Base-by-base conservation (phyloP, 768 basidiomycete species). In the Suillus luteus region DNA sequence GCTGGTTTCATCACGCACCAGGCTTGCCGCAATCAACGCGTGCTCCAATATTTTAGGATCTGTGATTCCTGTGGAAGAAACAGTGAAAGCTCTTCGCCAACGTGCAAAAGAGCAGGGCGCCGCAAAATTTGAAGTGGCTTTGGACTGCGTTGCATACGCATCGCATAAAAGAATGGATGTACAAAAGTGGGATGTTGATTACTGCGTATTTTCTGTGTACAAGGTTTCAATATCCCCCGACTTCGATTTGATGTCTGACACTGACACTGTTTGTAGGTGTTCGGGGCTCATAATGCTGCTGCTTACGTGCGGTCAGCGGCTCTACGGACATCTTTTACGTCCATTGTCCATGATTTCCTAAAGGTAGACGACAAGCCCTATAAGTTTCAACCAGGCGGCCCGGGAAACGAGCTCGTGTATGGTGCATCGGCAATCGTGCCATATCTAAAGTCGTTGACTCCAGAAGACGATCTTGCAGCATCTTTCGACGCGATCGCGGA, bases 61-160 rank as follows among this genome's bases (percentile, higher is more conserved):
- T 7, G 74, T 89, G 37, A 78, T 85, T 24, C 86, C 89, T 0
- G 82, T 92, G 14, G 82, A 86, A 65, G 83, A 85, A 9, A 74
- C 86, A 35, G 81, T 85, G 15, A 73, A 75, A 31, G 84, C 84
- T 3, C 76, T 86, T 10, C 74, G 89, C 12, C 77, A 76, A 8
- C 78, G 80, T 19, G 88, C 87, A 4, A 76, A 74, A 48, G 78
- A 80, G 19, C 77, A 82, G 60, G 87, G 89, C 33, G 81, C 82
- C 14, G 72, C 71, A 61, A 87, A 89, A 70, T 73, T 91, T 33
- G 86, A 93, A 72, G 78, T 92, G 15, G 83, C 82, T 1, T 81
- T 92, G 3, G 92, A 93, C 68, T 91, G 90, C 65, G 92, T 93
- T 2, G 90, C 90, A 2, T 92, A 89, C 68, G 89, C 89, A 4